These are phyloP conservation scores for Amylostereum chailletii DNA, from an alignment of 1,284 basidiomycete genomes.

Conservation along the genomic window DNA sequence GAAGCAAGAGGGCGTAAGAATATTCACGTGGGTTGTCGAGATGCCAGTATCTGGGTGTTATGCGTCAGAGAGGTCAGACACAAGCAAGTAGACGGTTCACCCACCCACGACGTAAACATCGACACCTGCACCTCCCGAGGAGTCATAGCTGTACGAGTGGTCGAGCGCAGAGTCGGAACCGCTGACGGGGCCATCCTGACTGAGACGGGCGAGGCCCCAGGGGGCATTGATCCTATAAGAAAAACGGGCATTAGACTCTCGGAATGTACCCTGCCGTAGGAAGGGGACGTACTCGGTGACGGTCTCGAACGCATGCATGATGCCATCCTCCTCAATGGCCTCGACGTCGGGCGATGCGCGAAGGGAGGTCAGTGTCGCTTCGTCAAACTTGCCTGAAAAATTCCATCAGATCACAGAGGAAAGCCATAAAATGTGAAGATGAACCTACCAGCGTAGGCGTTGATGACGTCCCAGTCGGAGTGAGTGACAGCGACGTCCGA, in stretches of 20 bases:
- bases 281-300: conserved; percentile 10
- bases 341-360: conserved; percentile 59
- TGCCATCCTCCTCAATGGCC: conserved; percentile 34
- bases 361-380: conserved; percentile 48
- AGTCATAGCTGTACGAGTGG: conserved; percentile 22
- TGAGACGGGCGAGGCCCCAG: conserved; percentile 26
- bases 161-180: conserved; percentile 10
- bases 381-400: conserved; percentile 32
- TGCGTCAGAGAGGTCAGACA: too few relatives aligned
- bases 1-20: too few relatives aligned
- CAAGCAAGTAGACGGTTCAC: conserved; percentile 2
- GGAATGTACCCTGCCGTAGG: too few relatives aligned
- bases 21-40: neutral
- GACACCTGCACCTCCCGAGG: conserved; percentile 23
- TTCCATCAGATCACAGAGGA: neutral
- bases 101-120: conserved; percentile 24
- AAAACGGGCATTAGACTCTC: conserved; percentile 9
- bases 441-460: conserved; percentile 52
- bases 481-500: conserved; percentile 24
- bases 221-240: conserved; percentile 20
- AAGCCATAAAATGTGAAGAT: neutral
- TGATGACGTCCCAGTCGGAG: conserved; percentile 29
- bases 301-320: conserved; percentile 9
- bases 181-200: conserved; percentile 12
- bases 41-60: conserved; percentile 16